Evolutionary conservation across 1,139 yeast species (phyloP), one percentile per base, ranked within the genome.

Genomic region (Zygosaccharomyces pseudobailii): DNA sequence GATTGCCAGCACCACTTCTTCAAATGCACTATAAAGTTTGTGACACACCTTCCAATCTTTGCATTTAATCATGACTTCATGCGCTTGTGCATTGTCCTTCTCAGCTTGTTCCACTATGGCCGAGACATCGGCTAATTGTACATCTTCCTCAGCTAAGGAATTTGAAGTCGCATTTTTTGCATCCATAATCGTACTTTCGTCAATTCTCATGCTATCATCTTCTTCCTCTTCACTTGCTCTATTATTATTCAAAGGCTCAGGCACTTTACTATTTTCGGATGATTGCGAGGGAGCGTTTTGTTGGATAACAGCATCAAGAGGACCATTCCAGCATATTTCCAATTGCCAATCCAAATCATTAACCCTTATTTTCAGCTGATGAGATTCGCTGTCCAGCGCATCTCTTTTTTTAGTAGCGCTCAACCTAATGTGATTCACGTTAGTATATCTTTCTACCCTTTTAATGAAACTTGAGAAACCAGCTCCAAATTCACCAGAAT

Each of bases 1-100:
- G 20, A 64, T 62, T 3, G 65, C 65, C 27, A 64, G 48, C 3
- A 62, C 54, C 6, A 63, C 58, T 36, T 65, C 66, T 44, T 63
- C 67, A 41, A 64, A 64, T 7, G 60, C 61, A 4, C 54, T 51
- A 40, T 62, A 65, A 17, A 65, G 48, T 40, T 54, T 61, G 5
- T 59, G 46, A 42, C 68, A 65, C 3, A 65, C 65, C 51, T 57
- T 65, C 67, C 68, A 63, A 43, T 65, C 69, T 47, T 50, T 62
- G 25, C 54, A 53, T 28, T 56, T 51, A 17, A 65, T 54, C 9
- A 60, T 53, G 0, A 63, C 66, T 36, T 57, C 62, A 42, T 62
- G 58, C 5, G 45, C 45, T 2, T 41, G 40, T 2, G 51, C 43
- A 40, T 45, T 54, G 20, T 51, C 56, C 39, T 43, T 42, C 35